Evolutionary conservation across 495 filamentous ascomycete genomes (phyloP).

Genomic region (Penicillium egyptiacum): DNA sequence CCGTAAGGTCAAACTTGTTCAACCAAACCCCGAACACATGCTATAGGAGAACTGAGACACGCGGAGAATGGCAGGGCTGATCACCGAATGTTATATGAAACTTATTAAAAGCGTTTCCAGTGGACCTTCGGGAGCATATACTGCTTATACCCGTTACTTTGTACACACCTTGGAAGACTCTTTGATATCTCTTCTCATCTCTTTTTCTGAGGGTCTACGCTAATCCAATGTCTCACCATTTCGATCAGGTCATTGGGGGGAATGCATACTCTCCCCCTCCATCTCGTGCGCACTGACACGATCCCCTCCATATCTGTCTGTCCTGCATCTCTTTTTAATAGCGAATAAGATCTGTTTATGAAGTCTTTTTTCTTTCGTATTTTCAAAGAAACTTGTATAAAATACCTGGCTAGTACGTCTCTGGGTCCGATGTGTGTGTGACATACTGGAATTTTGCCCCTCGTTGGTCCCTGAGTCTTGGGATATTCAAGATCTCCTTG

Average conservation of each 20-base stretch:
- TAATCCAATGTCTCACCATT: conserved; percentile 9
- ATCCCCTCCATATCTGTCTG: not conserved
- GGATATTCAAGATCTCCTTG: conserved; percentile 12
- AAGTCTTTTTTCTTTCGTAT: conserved; percentile 1
- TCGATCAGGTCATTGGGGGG: conserved; percentile 3
- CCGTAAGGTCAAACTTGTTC: no score
- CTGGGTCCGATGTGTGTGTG: not conserved
- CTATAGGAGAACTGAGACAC: not conserved
- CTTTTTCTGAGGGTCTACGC: not conserved
- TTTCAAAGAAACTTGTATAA: not conserved
- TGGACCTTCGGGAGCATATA: not conserved
- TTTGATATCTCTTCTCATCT: not conserved
- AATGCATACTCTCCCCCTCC: conserved; percentile 19
- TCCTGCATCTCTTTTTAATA: not conserved
- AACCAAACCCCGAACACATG: not conserved
- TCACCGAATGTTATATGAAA: not conserved
- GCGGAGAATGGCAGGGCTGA: not conserved
- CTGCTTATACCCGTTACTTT: not conserved
- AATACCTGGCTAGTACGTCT: not conserved
- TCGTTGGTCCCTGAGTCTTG: not conserved
- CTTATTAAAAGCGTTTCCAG: not conserved
- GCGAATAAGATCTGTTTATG: conserved; percentile 5
- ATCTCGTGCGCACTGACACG: conserved; percentile 28
- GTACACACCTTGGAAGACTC: no score
- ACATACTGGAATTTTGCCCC: conserved; percentile 9